Evolutionary conservation across 768 basidiomycete genomes (phyloP), one percentile per base, ranked within the genome.

Genomic region (Termitomyces sp.): DNA sequence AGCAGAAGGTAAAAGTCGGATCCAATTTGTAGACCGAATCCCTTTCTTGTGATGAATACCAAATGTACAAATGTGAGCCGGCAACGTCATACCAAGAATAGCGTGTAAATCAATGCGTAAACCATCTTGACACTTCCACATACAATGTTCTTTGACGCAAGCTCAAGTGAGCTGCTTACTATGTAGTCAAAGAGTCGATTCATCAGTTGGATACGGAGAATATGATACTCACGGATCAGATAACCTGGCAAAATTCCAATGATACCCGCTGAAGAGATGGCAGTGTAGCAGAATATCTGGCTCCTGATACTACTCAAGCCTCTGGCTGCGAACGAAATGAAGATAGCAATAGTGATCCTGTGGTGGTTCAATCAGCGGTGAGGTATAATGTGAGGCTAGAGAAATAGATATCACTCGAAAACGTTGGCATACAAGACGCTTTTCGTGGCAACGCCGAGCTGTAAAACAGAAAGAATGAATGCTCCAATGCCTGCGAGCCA

Each of bases 231-330:
- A 91, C 91, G 70, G 60, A 93, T 90, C 52, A 92, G 79, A 72
- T 88, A 95, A 1, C 91, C 93, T n/a, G 93, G 93, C 48, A 95
- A 80, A 61, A 96, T 93, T 40, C 91, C 86, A 35, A 95, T 90
- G 57, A 95, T 91, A 28, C 86, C 87, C 53, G 92, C 81, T 8
- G 91, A 93, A 0, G 94, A 94, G 59, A 96, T 89, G 3, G 95
- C 90, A 3, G 91, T 88, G 69, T 95, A 97, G 70, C 94, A 97
- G 72, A 97, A 96, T 52, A 90, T 79, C 51, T 86, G 81, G 52
- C 79, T 82, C 18, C 81, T 81, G 59, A 93, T 91, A 63, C 87
- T 89, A 61, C 91, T 89, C 36, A 97, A 74, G 9, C 87, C 93
- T 48, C 94, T 87, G 43, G 93, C 88, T 32, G 78, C 73, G 67